Evolutionary conservation across 768 basidiomycete genomes (phyloP).

Genomic region (Kondoa subrosea): DNA sequence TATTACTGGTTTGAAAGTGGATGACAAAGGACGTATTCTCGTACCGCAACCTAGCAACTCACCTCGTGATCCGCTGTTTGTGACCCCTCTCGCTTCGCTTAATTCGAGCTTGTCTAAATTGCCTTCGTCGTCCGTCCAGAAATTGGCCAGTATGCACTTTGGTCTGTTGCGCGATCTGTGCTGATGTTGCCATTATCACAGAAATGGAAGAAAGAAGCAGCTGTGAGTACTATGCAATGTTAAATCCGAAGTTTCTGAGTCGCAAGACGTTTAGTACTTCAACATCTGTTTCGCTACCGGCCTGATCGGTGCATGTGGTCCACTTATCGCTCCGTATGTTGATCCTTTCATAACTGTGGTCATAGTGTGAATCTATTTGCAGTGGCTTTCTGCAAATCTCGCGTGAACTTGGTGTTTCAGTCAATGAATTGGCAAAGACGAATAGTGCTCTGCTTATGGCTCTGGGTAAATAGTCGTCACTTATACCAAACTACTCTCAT

Average conservation of each 20-base stretch:
- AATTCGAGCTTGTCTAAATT: too few relatives aligned
- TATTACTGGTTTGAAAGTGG: not conserved
- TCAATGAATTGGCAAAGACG: slow-evolving; percentile 3
- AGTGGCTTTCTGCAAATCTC: slow-evolving; percentile 5
- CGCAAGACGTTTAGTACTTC: not conserved
- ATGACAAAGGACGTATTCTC: not conserved
- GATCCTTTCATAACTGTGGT: not conserved
- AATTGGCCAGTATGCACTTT: too few relatives aligned
- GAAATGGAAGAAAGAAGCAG: slow-evolving; percentile 9
- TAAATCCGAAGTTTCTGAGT: not conserved
- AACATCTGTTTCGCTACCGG: too few relatives aligned
- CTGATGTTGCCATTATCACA: too few relatives aligned
- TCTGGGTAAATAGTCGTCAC: too few relatives aligned
- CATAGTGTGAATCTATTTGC: not conserved
- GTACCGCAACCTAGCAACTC: not conserved
- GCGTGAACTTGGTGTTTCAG: slow-evolving; percentile 3
- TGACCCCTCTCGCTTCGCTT: too few relatives aligned
- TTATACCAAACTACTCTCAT: too few relatives aligned
- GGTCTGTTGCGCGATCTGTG: too few relatives aligned
- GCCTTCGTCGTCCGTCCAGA: too few relatives aligned
- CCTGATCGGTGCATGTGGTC: not conserved
- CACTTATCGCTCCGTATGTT: not conserved
- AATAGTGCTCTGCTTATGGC: not conserved
- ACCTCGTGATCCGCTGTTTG: slow-evolving; percentile 1
- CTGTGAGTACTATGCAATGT: not conserved